These are phyloP conservation scores for Scutellaria barbata DNA, from an alignment of 257 asterid genomes.

Conservation along the genomic window DNA sequence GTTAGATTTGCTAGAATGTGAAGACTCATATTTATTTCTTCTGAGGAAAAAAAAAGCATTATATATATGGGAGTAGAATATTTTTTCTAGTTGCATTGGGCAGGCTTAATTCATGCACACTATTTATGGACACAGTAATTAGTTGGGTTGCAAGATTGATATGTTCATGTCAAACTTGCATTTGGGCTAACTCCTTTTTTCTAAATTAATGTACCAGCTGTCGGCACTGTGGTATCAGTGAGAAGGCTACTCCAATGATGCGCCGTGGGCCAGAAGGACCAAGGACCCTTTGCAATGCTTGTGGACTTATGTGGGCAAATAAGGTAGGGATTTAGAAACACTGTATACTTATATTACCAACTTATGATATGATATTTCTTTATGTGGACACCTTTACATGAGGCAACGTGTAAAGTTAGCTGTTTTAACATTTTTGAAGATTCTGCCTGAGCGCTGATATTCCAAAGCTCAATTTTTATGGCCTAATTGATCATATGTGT, in stretches of 20 bases:
- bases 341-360: neutral
- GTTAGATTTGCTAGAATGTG: conserved; percentile 13
- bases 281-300: conserved; percentile 87
- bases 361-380: conserved; percentile 2
- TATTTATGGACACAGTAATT: conserved; percentile 9
- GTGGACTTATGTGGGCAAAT: conserved; percentile 91
- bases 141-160: conserved; percentile 23
- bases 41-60: neutral
- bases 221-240: conserved; percentile 75
- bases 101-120: neutral
- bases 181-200: conserved; percentile 10
- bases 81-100: neutral
- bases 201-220: conserved; percentile 49
- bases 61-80: conserved; percentile 2
- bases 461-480: conserved; percentile 12
- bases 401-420: neutral
- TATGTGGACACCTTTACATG: conserved; percentile 8
- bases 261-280: conserved; percentile 90
- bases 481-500: conserved; percentile 13
- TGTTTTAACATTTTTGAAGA: neutral
- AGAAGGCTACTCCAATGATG: conserved; percentile 83
- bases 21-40: neutral
- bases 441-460: neutral
- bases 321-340: conserved; percentile 52
- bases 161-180: conserved; percentile 9